These are phyloP conservation scores for Solanum verrucosum DNA, from an alignment of 257 asterid species.

Conservation along the genomic window DNA sequence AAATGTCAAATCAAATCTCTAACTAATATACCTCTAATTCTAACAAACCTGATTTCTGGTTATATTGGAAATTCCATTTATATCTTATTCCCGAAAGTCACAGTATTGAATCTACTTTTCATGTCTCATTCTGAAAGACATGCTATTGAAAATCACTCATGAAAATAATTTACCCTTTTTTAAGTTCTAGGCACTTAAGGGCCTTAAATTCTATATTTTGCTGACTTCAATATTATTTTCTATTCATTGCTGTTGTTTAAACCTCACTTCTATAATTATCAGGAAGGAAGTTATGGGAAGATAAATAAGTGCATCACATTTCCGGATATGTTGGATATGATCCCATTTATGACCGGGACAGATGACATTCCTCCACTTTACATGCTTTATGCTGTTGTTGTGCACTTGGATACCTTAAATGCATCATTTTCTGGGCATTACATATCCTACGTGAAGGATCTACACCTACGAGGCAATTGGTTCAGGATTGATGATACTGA, in stretches of 20 bases:
- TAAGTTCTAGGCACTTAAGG: neutral
- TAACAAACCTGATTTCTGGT: neutral
- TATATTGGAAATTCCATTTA: neutral
- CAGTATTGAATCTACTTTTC: neutral
- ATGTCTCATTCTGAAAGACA: neutral
- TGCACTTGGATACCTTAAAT: constrained; percentile 63
- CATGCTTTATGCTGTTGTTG: constrained; percentile 78
- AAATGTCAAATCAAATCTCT: neutral
- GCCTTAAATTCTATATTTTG: neutral
- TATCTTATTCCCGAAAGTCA: neutral
- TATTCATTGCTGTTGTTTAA: neutral
- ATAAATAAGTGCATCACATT: constrained; percentile 70
- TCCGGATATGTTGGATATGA: constrained; percentile 76
- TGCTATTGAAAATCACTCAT: neutral
- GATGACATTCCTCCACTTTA: constrained; percentile 75
- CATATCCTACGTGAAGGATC: constrained; percentile 64
- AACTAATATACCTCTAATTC: neutral
- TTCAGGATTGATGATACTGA: constrained; percentile 72
- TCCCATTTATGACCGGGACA: constrained; percentile 72
- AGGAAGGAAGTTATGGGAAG: constrained; percentile 87
- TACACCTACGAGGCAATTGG: constrained; percentile 67
- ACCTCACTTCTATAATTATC: constrained; percentile 9
- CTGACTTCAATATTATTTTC: neutral
- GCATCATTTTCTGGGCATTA: constrained; percentile 83
- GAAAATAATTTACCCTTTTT: neutral